Conservation (phyloP, 495 filamentous ascomycete species). For the Trichoderma orchidacearum region DNA sequence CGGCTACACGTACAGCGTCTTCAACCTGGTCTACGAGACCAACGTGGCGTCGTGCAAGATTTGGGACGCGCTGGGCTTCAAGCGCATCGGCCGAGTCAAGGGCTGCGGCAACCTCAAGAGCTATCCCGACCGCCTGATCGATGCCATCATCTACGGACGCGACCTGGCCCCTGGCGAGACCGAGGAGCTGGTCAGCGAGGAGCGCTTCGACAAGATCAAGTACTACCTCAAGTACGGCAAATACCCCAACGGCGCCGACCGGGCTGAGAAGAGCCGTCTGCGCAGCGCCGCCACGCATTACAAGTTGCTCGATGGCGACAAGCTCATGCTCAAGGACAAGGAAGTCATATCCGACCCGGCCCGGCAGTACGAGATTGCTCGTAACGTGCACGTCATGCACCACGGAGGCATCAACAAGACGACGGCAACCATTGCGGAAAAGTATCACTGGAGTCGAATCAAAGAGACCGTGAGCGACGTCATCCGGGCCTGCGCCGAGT, state of each 20-base stretch:
- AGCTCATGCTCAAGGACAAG: conserved; percentile 93
- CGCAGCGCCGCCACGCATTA: conserved; percentile 93
- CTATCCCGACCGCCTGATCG: conserved; percentile 66
- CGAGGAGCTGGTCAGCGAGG: conserved; percentile 85
- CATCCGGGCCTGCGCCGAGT: conserved; percentile 83
- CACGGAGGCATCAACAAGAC: conserved; percentile 98
- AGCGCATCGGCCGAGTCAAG: conserved; percentile 85
- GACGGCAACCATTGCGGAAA: conserved; percentile 83
- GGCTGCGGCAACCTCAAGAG: conserved; percentile 75
- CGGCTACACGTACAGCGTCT: conserved; percentile 92
- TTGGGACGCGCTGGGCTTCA: conserved; percentile 97
- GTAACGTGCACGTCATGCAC: conserved; percentile 54
- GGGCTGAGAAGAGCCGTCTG: conserved; percentile 88
- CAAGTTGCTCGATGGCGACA: conserved; percentile 66
- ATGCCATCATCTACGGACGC: conserved; percentile 93
- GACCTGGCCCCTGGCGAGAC: conserved; percentile 38
- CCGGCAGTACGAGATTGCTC: conserved; percentile 82
- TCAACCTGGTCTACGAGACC: conserved; percentile 97
- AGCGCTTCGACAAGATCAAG: conserved; percentile 96
- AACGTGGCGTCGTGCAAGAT: conserved; percentile 91
- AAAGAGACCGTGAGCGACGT: conserved; percentile 94
- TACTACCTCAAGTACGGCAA: conserved; percentile 93
- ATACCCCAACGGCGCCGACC: conserved; percentile 86
- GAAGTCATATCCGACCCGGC: conserved; percentile 89
- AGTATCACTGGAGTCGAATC: conserved; percentile 97